phyloP scores from a whole-genome alignment of 2,329 filamentous ascomycete species.

The Cytospora schulzeri region DNA sequence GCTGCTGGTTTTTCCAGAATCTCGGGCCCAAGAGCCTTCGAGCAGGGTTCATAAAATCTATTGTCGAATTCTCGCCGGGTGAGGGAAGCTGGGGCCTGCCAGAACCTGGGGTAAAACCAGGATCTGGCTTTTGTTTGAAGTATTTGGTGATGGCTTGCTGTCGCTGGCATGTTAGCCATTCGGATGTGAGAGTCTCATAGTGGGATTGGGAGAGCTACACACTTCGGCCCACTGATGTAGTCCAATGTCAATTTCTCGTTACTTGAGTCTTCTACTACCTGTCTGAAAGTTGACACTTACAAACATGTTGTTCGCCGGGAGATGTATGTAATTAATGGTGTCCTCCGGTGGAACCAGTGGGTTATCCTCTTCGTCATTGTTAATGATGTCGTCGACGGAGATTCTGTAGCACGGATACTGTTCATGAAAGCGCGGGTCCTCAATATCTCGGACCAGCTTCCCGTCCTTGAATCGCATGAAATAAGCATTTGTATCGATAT shows the following conservation, averaged over 20 bases:
- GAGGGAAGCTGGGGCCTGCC: neutral
- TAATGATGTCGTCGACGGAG: slow-evolving; percentile 18
- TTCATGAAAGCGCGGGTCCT: slow-evolving; percentile 21
- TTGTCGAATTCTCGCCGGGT: neutral
- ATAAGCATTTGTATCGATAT: slow-evolving; percentile 26
- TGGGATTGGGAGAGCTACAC: neutral
- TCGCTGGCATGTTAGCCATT: neutral
- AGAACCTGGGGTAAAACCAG: neutral
- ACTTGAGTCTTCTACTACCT: neutral
- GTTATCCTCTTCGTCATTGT: neutral
- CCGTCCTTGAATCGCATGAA: slow-evolving; percentile 25
- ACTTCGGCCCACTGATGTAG: slow-evolving; percentile 25
- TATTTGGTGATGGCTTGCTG: slow-evolving; percentile 22
- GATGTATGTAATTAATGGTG: slow-evolving; percentile 30
- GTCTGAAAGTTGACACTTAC: slow-evolving; percentile 14
- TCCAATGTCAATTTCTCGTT: neutral
- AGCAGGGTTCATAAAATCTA: neutral
- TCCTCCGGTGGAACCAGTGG: slow-evolving; percentile 7
- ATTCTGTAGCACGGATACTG: slow-evolving; percentile 25
- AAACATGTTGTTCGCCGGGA: slow-evolving; percentile 32
- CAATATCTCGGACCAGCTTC: slow-evolving; percentile 7
- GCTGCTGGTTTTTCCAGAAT: slow-evolving; percentile 24
- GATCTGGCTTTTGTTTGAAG: neutral
- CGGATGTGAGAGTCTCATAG: neutral
- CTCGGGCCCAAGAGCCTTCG: slow-evolving; percentile 6